These are phyloP conservation scores for Erodium chrysanthum DNA, from an alignment of 441 rosid genomes.

Conservation along the genomic window DNA sequence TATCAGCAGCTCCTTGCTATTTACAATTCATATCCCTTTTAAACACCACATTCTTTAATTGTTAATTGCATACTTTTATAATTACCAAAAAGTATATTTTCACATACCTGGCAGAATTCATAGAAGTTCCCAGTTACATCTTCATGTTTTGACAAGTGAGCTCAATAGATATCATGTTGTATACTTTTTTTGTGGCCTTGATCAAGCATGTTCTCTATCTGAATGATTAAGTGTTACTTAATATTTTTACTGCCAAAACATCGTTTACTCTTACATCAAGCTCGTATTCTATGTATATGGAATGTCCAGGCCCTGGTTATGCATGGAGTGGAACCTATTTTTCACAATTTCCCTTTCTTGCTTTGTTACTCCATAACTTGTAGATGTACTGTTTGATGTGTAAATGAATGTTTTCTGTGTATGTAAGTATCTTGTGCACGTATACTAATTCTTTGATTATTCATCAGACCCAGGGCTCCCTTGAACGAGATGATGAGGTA, in stretches of 20 bases:
- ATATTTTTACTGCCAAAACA: not conserved
- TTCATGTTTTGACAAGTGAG: constrained; percentile 6
- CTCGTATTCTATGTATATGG: not conserved
- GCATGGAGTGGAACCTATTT: too few relatives aligned
- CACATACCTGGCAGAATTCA: not conserved
- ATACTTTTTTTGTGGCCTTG: not conserved
- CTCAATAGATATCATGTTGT: not conserved
- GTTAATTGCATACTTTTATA: not conserved
- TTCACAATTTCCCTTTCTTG: not conserved
- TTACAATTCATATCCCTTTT: not conserved
- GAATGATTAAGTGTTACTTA: not conserved
- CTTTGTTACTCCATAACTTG: not conserved
- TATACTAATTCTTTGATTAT: constrained; percentile 18
- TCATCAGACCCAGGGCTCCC: constrained; percentile 57
- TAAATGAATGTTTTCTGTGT: not conserved
- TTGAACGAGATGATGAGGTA: constrained; percentile 96
- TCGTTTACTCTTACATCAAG: not conserved
- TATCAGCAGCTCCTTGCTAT: not conserved
- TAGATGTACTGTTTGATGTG: not conserved
- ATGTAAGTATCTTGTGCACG: constrained; percentile 2
- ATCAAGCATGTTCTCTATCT: not conserved
- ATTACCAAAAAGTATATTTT: not conserved
- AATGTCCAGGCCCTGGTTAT: not conserved
- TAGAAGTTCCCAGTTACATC: constrained; percentile 2
- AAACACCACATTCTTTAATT: not conserved